Evolutionary conservation across 2,329 filamentous ascomycete species (phyloP), one percentile per base, ranked within the genome.

Genomic region (Apiospora aurea): DNA sequence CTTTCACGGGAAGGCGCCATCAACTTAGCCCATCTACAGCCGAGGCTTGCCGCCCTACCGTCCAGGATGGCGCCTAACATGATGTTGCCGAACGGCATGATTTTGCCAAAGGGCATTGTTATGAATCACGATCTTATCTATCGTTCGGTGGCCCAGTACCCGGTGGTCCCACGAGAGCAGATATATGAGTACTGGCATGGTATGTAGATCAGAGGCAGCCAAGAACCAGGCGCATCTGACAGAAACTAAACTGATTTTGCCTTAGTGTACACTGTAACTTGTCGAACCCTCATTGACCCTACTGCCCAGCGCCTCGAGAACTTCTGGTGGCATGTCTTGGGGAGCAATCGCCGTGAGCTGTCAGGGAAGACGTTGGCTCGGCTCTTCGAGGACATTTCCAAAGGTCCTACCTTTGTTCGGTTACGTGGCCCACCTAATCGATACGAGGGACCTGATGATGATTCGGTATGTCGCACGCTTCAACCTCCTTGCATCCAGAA

Each of bases 321-420:
- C 76, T 90, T 91, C 75, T 92, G 89, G 89, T 91, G 89, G 87
- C 89, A 91, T 76, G 88, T 91, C 70, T 89, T 88, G 85, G 89
- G 89, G 46, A 91, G 90, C 75, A 82, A 90, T 74, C 83, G 86
- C 41, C 84, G 86, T 46, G 78, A 84, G 70, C 82, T 91, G 67
- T 86, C 87, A 67, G 89, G 87, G 51, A 82, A 81, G 46, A 84
- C 85, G 16, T 82, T 91, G 66, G 89, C 90, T 71, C 85, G 80
- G 73, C 80, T 91, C 6, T 91, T 88, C 75, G 83, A 87, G 76
- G 83, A 89, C 44, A 90, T 91, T 66, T 90, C 89, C 0, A 83
- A 85, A 66, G 89, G 89, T 11, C 84, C 87, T 72, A 89, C 87
- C 4, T 86, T 88, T 78, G 86, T 90, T 38, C 88, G 88, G 53